Base-by-base conservation (phyloP, 495 filamentous ascomycete genomes). In the Penicillium goetzii region DNA sequence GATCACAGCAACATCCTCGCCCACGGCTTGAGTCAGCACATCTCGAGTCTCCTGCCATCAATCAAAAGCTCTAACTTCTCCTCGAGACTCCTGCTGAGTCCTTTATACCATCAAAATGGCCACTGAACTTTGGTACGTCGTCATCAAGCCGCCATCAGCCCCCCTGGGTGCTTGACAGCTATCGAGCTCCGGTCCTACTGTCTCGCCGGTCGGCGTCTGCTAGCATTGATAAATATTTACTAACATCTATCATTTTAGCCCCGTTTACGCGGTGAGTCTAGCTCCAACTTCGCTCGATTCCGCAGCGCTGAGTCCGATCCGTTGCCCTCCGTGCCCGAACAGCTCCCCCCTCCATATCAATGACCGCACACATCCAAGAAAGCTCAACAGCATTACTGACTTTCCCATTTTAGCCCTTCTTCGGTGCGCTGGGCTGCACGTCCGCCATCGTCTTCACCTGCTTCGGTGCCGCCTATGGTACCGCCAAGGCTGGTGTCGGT, bases 381-480 rank as follows among this genome's bases (percentile, higher is more conserved):
- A 34, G 47, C 43, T 61, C 19, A 50, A 55, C 68, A 51, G 50
- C 53, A 69, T 74, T 60, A 67, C 73, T 78, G 62, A 75, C 50
- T 59, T 34, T 26, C 21, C 21, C 36, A 55, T 75, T 62, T 61
- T 74, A 96, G 95, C 95, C 95, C 77, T 99, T 99, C 84, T 99
- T 99, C 78, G 94, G 96, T 83, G 93, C 93, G 78, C 96, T 99
- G 89, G 95, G 95, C 76, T 99, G 95, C 85, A 96, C 93, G 60
- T 92, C 92, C 66, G 91, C 95, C 77, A 97, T 99, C 77, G 92
- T 97, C 71, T 99, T 99, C 86, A 97, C 94, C 76, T 99, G 94
- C 85, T 92, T 99, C 70, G 94, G 94, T 72, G 94, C 94, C 70
- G 93, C 94, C 72, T 99, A 99, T 83, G 94, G 95, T 77, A 99